These are phyloP conservation scores for Aureobasidium subglaciale DNA, from an alignment of 2,329 filamentous ascomycete species.

Conservation along the genomic window DNA sequence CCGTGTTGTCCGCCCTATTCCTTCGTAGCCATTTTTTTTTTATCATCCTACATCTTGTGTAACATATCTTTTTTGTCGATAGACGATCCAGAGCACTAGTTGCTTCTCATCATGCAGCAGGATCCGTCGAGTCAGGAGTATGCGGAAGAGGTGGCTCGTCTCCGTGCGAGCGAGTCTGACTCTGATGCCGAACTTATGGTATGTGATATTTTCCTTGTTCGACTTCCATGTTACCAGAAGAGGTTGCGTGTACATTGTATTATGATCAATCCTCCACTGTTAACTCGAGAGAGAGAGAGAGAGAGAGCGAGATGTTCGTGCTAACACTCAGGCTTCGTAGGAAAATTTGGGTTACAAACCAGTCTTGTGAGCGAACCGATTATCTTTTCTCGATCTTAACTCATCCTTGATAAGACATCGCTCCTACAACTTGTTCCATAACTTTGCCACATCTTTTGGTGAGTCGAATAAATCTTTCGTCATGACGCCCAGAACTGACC, in stretches of 20 bases:
- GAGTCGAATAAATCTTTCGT: background rate
- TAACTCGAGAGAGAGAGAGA: no score
- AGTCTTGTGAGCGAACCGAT: background rate
- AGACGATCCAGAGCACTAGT: background rate
- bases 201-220: background rate
- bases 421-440: slow-evolving; percentile 7
- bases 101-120: background rate
- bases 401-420: slow-evolving; percentile 2
- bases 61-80: background rate
- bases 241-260: background rate
- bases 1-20: no score
- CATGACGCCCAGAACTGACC: slow-evolving; percentile 46
- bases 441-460: slow-evolving; percentile 7
- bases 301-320: background rate
- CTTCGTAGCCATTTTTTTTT: background rate
- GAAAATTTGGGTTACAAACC: slow-evolving; percentile 7
- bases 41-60: background rate
- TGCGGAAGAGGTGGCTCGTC: slow-evolving; percentile 5
- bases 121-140: slow-evolving; percentile 8
- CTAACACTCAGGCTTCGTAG: background rate
- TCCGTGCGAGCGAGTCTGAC: slow-evolving; percentile 8
- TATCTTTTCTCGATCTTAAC: background rate
- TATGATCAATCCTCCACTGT: no score
- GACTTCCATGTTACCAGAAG: background rate
- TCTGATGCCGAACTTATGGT: slow-evolving; percentile 9